These are phyloP conservation scores for Brettanomyces sp. DNA, from an alignment of 805 yeast genomes.

Conservation along the genomic window DNA sequence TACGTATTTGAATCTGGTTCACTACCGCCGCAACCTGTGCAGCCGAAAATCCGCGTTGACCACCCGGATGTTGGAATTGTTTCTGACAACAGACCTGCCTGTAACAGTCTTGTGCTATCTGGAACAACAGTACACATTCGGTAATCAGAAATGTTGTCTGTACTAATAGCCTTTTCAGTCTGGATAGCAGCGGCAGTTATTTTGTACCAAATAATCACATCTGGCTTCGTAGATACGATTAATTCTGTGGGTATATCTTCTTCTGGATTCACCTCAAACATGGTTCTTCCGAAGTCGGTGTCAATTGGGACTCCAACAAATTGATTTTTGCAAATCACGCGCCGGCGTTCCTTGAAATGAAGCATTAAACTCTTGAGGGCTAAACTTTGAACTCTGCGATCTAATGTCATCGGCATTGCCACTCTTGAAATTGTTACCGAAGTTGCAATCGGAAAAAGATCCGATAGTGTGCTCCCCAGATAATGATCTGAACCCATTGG, in stretches of 20 bases:
- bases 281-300: slow-evolving; percentile 48
- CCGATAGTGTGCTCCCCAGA: no score
- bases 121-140: slow-evolving; percentile 58
- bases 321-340: slow-evolving; percentile 60
- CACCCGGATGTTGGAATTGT: slow-evolving; percentile 20
- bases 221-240: slow-evolving; percentile 54
- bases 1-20: slow-evolving; percentile 53
- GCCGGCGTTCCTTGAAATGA: slow-evolving; percentile 46
- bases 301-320: slow-evolving; percentile 73
- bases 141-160: slow-evolving; percentile 11
- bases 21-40: slow-evolving; percentile 60
- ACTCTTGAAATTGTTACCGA: slow-evolving; percentile 59
- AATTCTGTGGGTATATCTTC: slow-evolving; percentile 21
- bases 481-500: no score
- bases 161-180: slow-evolving; percentile 9
- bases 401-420: slow-evolving; percentile 61
- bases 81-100: slow-evolving; percentile 46
- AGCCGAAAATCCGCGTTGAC: slow-evolving; percentile 32
- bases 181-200: slow-evolving; percentile 43
- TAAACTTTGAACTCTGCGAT: slow-evolving; percentile 49
- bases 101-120: slow-evolving; percentile 56
- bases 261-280: slow-evolving; percentile 27
- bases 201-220: slow-evolving; percentile 79
- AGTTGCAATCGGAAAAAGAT: slow-evolving; percentile 38
- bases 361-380: slow-evolving; percentile 52